Evolutionary conservation across 1,284 basidiomycete species (phyloP).

Genomic region (Heterobasidion annosum): DNA sequence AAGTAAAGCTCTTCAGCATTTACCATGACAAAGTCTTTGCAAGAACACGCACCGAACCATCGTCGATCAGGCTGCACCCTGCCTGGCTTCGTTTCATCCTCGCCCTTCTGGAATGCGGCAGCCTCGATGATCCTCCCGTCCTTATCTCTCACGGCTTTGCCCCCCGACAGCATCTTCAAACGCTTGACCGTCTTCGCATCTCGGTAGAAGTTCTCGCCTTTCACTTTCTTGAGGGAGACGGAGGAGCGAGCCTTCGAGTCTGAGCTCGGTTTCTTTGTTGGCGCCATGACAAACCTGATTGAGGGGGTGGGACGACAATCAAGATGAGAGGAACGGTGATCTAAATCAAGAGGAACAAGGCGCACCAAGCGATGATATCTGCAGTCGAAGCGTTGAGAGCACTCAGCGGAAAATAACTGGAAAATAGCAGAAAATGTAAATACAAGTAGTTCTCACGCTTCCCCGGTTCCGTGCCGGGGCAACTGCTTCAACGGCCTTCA

Average conservation of each 20-base stretch:
- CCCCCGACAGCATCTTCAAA: constrained; percentile 87
- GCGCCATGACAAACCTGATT: constrained; percentile 36
- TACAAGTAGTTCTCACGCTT: too few relatives aligned
- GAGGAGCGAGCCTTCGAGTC: constrained; percentile 42
- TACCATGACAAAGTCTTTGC: not conserved
- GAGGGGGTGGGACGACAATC: not conserved
- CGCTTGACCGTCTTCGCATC: constrained; percentile 79
- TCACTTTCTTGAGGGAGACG: constrained; percentile 62
- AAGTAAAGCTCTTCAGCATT: not conserved
- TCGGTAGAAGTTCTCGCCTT: constrained; percentile 91
- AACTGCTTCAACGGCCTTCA: too few relatives aligned
- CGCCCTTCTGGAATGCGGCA: constrained; percentile 88
- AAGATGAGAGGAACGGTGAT: too few relatives aligned
- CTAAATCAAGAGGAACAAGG: too few relatives aligned
- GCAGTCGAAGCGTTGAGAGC: too few relatives aligned
- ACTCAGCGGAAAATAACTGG: too few relatives aligned
- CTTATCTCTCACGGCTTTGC: constrained; percentile 81
- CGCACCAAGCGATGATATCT: too few relatives aligned
- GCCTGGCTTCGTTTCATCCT: constrained; percentile 81
- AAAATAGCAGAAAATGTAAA: too few relatives aligned
- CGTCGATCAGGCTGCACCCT: constrained; percentile 87
- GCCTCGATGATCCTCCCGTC: constrained; percentile 89
- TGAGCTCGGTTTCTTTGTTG: constrained; percentile 32
- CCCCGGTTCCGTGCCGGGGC: too few relatives aligned
- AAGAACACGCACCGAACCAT: constrained; percentile 78